These are phyloP conservation scores for Colletotrichum sp. DNA, from an alignment of 2,329 filamentous ascomycete species.

Conservation along the genomic window DNA sequence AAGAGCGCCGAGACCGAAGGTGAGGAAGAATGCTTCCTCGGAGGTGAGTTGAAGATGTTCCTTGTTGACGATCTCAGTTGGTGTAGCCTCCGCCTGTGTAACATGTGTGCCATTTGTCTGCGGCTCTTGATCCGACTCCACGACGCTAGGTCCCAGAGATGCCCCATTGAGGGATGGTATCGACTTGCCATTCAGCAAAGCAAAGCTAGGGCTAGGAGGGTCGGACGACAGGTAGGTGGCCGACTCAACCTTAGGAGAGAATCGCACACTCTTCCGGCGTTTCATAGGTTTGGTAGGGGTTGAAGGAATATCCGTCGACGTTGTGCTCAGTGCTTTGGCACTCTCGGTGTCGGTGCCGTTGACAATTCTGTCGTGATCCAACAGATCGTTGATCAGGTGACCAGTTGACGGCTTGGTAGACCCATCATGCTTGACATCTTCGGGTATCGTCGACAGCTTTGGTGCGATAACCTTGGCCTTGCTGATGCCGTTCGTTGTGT, in stretches of 20 bases:
- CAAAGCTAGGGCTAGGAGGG: conserved; percentile 53
- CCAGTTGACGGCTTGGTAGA: not conserved
- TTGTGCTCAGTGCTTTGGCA: not conserved
- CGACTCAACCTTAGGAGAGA: conserved; percentile 71
- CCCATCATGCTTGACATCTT: not conserved
- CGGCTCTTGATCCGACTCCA: not conserved
- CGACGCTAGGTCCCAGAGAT: not conserved
- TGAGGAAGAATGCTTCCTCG: conserved; percentile 91
- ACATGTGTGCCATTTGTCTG: not conserved
- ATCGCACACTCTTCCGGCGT: conserved; percentile 70
- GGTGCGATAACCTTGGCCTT: not conserved
- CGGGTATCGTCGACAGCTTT: conserved; percentile 12
- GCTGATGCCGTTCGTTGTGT: not conserved
- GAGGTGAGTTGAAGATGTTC: conserved; percentile 92
- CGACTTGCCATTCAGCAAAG: conserved; percentile 25
- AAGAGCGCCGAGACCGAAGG: conserved; percentile 80
- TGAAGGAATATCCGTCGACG: conserved; percentile 1
- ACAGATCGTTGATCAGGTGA: conserved; percentile 17
- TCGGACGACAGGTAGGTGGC: conserved; percentile 62
- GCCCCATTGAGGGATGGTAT: not conserved
- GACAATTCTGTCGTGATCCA: conserved; percentile 10
- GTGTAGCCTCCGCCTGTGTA: not conserved
- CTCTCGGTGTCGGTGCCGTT: not conserved
- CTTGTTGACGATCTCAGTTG: conserved; percentile 48
- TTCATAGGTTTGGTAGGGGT: conserved; percentile 33